A percentile compares a stretch with the other conserved stretches of the same genome.
Evolutionary conservation across 306 rosid species (phyloP).

Genomic region (Astragalus membranaceus): DNA sequence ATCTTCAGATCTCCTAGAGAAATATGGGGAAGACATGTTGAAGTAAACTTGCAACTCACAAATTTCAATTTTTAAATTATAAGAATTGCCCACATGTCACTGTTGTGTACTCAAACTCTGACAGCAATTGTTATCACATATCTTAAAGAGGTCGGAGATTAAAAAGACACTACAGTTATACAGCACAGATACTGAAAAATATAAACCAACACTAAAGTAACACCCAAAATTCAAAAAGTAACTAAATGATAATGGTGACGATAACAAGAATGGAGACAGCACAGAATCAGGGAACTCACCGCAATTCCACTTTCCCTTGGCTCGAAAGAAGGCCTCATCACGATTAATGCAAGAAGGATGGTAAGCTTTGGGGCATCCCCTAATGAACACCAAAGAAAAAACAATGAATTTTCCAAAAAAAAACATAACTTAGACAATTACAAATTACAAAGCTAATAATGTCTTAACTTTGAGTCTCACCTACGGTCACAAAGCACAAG

Average conservation of each 20-base stretch:
- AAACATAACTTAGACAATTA: background rate
- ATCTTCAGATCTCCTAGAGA: background rate
- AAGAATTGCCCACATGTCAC: background rate
- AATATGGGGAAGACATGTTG: background rate
- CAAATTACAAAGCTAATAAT: background rate
- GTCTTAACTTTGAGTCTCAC: slow-evolving; percentile 22
- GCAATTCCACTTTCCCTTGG: slow-evolving; percentile 98
- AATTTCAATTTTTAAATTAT: background rate
- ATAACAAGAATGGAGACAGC: background rate
- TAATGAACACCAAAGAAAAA: slow-evolving; percentile 20
- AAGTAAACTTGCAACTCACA: background rate
- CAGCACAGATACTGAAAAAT: background rate
- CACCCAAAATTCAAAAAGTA: background rate
- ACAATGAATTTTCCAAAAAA: background rate
- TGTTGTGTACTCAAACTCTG: background rate
- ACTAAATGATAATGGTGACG: background rate
- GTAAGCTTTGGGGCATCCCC: slow-evolving; percentile 99
- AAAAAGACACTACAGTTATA: background rate
- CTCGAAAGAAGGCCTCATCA: slow-evolving; percentile 86
- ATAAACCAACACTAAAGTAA: background rate
- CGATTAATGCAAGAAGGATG: slow-evolving; percentile 93
- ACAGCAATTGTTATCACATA: background rate
- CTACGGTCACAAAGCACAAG: slow-evolving; percentile 97
- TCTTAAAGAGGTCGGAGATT: background rate
- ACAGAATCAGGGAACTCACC: slow-evolving; percentile 44